A percentile compares a stretch with the other conserved stretches of the same genome.
phyloP scores from a whole-genome alignment of 2,329 filamentous ascomycete species.

The Cladophialophora chaetospira region DNA sequence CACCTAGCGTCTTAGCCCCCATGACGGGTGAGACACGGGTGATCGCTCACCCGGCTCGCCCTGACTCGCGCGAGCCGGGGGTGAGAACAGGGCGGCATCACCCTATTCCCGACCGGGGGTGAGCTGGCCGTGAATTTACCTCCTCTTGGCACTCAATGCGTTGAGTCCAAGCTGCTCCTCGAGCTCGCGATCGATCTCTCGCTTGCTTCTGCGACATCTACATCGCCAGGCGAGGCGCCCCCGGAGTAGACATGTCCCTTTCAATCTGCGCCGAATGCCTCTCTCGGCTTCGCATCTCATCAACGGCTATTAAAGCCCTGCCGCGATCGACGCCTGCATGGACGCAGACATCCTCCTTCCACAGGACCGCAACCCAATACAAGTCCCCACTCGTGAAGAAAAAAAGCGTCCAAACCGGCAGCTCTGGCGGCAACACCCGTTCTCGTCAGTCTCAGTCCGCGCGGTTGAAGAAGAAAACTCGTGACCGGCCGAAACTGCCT shows the following conservation, averaged over 20 bases:
- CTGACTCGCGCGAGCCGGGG: not conserved
- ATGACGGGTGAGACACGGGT: no score
- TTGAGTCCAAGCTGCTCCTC: not conserved
- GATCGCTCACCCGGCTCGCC: no score
- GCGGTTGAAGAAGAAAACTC: slow-evolving; percentile 50
- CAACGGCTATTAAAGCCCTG: not conserved
- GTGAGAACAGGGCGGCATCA: not conserved
- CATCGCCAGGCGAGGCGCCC: not conserved
- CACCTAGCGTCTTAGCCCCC: no score
- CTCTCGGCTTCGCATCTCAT: slow-evolving; percentile 23
- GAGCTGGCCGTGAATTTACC: not conserved
- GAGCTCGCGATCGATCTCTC: not conserved
- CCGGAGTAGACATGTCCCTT: slow-evolving; percentile 19
- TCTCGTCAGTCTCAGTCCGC: slow-evolving; percentile 39
- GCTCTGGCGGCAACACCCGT: not conserved
- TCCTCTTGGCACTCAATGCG: not conserved
- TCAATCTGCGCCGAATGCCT: slow-evolving; percentile 29
- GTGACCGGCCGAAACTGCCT: slow-evolving; percentile 57
- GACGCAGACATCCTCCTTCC: slow-evolving; percentile 40
- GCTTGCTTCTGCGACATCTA: not conserved
- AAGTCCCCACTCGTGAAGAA: slow-evolving; percentile 53
- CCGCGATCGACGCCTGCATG: not conserved
- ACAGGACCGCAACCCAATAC: slow-evolving; percentile 46
- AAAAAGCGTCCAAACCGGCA: not conserved
- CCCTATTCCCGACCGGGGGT: not conserved